Base-by-base conservation (phyloP, 805 yeast species). In the Candida qinlingensis region DNA sequence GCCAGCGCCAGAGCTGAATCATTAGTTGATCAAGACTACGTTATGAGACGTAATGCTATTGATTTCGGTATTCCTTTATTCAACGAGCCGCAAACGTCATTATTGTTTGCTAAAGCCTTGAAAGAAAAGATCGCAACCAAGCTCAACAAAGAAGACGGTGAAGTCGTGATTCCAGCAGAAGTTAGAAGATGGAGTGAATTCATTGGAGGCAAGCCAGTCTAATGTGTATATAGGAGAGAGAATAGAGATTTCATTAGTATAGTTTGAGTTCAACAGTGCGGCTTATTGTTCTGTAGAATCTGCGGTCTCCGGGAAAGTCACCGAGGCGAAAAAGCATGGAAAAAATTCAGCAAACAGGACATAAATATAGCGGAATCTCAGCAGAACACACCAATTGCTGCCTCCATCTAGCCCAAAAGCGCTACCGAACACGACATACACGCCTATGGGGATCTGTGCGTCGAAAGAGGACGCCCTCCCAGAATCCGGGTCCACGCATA, bases 21-120 rank as follows among this genome's bases (percentile, higher is more conserved):
- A 55, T 76, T 88, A 55, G 69, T 80, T 55, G 97, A 94, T 64
- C 85, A 86, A 69, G 97, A 94, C 71, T 94, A 94, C 69, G 84
- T 92, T 50, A 94, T 94, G 99, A 85, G 99, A 76, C 85, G 99
- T 75, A 94, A 94, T 68, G 98, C 99, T 42, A 95, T 94, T 72
- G 99, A 94, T 69, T 94, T 94, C 67, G 98, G 87, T 52, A 85
- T 92, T 62, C 97, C 99, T 39, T 75, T 94, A 65, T 92, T 94
- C 76, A 94, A 92, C 66, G 99, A 94, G 74, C 97, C 98, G 55
- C 83, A 89, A 66, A 95, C 99, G 26, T 85, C 97, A 2, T 65
- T 83, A 60, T 72, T 94, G 59, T 94, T 94, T 69, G 90, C 97
- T 26, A 73, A 81, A 63, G 87, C 96, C 55, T 75, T 94, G 71